phyloP scores from a whole-genome alignment of 2,329 filamentous ascomycete genomes.

The Ploettnerulaceae sp. region DNA sequence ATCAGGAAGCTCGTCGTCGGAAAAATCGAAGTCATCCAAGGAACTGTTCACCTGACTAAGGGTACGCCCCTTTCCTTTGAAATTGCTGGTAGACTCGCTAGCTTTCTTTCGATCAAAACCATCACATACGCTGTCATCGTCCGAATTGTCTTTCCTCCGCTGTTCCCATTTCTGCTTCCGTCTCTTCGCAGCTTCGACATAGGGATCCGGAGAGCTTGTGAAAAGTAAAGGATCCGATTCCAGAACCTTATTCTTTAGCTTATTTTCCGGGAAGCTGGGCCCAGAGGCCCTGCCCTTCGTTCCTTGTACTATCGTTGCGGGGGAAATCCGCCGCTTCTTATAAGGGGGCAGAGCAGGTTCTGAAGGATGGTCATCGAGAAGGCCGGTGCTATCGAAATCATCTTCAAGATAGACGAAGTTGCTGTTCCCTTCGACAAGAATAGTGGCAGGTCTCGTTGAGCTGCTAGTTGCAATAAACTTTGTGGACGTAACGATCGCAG shows the following conservation, averaged over 20 bases:
- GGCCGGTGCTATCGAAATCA: constrained; percentile 15
- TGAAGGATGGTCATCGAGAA: constrained; percentile 27
- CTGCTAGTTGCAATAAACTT: not conserved
- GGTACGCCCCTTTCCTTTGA: not conserved
- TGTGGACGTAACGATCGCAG: not conserved
- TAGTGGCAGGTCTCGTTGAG: not conserved
- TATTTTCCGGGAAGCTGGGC: not conserved
- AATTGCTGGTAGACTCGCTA: not conserved
- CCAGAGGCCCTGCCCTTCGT: constrained; percentile 15
- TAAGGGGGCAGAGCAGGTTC: constrained; percentile 22
- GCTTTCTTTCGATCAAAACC: not conserved
- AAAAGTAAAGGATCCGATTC: constrained; percentile 25
- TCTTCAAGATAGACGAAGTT: constrained; percentile 14
- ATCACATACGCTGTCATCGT: constrained; percentile 12
- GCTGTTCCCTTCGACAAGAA: not conserved
- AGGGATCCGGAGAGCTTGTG: constrained; percentile 31
- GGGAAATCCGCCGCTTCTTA: constrained; percentile 33
- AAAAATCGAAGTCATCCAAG: not conserved
- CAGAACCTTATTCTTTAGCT: not conserved
- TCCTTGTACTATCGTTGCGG: constrained; percentile 13
- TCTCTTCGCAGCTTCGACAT: constrained; percentile 17
- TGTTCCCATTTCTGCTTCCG: constrained; percentile 14
- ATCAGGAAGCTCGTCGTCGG: not conserved
- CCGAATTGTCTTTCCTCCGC: constrained; percentile 12
- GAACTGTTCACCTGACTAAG: not conserved